Evolutionary conservation across 495 filamentous ascomycete genomes (phyloP).

Genomic region (Aspergillus incahuasiensis): DNA sequence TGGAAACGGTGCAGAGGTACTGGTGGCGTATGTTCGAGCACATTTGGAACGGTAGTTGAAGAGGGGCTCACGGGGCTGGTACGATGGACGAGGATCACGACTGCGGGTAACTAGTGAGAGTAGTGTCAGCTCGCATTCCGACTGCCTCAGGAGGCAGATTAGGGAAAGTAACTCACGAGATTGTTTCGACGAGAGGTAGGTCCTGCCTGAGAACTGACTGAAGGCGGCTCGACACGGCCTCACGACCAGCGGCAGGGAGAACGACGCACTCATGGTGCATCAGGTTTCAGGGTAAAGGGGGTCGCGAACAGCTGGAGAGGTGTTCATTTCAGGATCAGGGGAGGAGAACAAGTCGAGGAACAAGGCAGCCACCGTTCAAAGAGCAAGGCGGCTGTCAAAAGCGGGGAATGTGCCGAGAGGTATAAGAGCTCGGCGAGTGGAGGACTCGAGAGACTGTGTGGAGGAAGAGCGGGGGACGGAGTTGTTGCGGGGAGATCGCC

Average conservation of each 20-base stretch:
- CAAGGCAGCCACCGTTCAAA: background rate
- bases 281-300: background rate
- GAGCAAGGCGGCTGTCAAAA: background rate
- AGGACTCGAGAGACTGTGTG: background rate
- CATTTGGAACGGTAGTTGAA: conserved; percentile 8
- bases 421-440: background rate
- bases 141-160: background rate
- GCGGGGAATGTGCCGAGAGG: background rate
- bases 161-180: conserved; percentile 20
- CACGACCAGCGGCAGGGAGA: conserved; percentile 30
- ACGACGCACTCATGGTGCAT: conserved; percentile 28
- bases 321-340: conserved; percentile 8
- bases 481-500: conserved; percentile 14
- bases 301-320: background rate
- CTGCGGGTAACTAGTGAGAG: conserved; percentile 16
- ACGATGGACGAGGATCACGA: conserved; percentile 10
- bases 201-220: conserved; percentile 26
- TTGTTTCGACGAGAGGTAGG: conserved; percentile 11
- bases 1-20: conserved; percentile 35
- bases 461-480: conserved; percentile 5
- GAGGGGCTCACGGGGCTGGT: conserved; percentile 6
- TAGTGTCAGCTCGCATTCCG: background rate
- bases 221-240: conserved; percentile 29
- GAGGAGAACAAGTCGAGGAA: background rate
- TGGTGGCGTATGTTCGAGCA: conserved; percentile 25